phyloP scores from a whole-genome alignment of 129 eudicot genomes.

The Sambucus nigra region DNA sequence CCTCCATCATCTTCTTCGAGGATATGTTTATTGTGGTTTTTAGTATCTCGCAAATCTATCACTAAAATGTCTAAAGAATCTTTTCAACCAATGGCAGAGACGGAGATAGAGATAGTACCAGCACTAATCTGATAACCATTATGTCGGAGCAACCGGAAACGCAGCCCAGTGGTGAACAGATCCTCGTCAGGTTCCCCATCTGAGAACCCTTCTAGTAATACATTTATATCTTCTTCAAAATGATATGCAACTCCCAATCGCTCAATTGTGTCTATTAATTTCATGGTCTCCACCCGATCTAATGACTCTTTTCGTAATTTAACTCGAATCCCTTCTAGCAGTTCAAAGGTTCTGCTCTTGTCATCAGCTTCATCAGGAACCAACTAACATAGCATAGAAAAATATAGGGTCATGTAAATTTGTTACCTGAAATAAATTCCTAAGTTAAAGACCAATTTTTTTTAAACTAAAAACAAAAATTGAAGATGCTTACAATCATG shows the following conservation, averaged over 20 bases:
- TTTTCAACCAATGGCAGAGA: no score
- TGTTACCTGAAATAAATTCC: no score
- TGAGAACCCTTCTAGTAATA: slow-evolving; percentile 6
- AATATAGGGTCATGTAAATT: no score
- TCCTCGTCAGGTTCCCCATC: slow-evolving; percentile 18
- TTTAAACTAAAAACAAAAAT: no score
- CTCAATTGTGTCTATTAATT: slow-evolving; percentile 38
- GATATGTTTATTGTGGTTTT: background rate
- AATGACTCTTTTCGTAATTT: slow-evolving; percentile 18
- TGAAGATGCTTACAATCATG: no score
- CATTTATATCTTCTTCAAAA: slow-evolving; percentile 31
- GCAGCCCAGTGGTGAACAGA: slow-evolving; percentile 26
- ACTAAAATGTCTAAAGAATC: no score
- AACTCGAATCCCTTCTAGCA: slow-evolving; percentile 14
- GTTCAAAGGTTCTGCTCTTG: slow-evolving; percentile 12
- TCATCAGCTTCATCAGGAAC: slow-evolving; percentile 19
- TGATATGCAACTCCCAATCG: slow-evolving; percentile 42
- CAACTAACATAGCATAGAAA: slow-evolving; percentile 8
- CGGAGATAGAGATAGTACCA: slow-evolving; percentile 14
- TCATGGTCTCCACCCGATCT: slow-evolving; percentile 14
- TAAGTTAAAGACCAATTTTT: no score
- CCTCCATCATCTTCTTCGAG: background rate
- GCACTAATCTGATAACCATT: slow-evolving; percentile 25
- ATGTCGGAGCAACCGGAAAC: slow-evolving; percentile 46
- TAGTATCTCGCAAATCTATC: no score